A percentile compares a stretch with the other conserved stretches of the same genome.
phyloP scores from a whole-genome alignment of 2,329 filamentous ascomycete species.

The Verticillium nonalfalfae region DNA sequence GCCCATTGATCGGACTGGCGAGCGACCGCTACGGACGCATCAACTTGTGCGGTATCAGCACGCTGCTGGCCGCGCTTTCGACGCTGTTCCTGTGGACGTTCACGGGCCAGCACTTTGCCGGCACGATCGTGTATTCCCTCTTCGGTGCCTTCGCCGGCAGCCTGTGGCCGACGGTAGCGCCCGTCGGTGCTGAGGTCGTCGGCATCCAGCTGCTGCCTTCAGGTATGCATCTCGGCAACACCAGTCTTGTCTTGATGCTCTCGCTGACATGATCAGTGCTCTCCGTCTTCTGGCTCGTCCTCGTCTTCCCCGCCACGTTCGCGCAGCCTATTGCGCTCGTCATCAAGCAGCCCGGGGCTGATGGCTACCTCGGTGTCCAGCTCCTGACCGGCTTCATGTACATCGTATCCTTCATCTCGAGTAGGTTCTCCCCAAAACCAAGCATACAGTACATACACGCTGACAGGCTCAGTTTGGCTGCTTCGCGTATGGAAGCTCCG shows the following conservation, averaged over 20 bases:
- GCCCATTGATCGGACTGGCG: constrained; percentile 66
- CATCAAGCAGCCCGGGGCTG: constrained; percentile 35
- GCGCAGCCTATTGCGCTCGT: constrained; percentile 58
- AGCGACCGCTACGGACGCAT: constrained; percentile 65
- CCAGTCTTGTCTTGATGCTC: too few relatives aligned
- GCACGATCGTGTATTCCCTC: constrained; percentile 65
- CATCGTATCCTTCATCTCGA: constrained; percentile 43
- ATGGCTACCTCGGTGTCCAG: constrained; percentile 46
- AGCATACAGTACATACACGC: neutral
- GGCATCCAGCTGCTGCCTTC: constrained; percentile 64
- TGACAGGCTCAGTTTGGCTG: constrained; percentile 5
- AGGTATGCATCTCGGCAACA: constrained; percentile 23
- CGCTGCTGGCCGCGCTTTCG: constrained; percentile 57
- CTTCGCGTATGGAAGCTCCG: constrained; percentile 11
- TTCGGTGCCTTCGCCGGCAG: constrained; percentile 64
- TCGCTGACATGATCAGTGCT: constrained; percentile 29
- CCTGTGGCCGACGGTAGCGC: constrained; percentile 63
- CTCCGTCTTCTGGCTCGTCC: constrained; percentile 66
- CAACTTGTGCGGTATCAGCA: constrained; percentile 64
- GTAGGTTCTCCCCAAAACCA: constrained; percentile 16
- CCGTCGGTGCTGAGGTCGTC: constrained; percentile 68
- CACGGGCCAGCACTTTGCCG: constrained; percentile 55
- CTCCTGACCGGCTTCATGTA: constrained; percentile 58
- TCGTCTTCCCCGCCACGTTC: constrained; percentile 66
- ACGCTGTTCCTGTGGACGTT: constrained; percentile 69